Evolutionary conservation across 306 rosid genomes (phyloP), one percentile per base, ranked within the genome.

Genomic region (Pachyrhizus erosus): DNA sequence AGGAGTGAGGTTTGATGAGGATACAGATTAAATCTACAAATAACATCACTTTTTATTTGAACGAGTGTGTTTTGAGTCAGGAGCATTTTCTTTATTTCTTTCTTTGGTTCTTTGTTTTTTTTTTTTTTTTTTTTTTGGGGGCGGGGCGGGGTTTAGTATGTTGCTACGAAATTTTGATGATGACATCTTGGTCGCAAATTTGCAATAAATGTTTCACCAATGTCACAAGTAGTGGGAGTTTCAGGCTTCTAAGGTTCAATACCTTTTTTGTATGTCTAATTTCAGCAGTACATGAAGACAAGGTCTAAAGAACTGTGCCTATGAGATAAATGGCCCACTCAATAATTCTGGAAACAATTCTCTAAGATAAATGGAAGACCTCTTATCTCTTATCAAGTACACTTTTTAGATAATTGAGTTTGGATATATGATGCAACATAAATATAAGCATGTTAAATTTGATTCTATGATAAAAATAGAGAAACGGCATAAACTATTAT

Each of bases 201-300:
- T 2, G n/a, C 45, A 55, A 68, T 42, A 7, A 48, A 66, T 34
- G 33, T 77, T 54, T 18, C 14, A 18, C 23, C 21, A 2, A 24
- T 69, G 33, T 21, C 73, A 40, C 74, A 46, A 34, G n/a, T 40
- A 67, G 31, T 54, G 29, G 62, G 75, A 65, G 80, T 65, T 68
- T 37, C 21, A 52, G 23, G 57, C 43, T 74, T 64, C 10, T 39
- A 9, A 33, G 65, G 79, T 69, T 43, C 49, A 43, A 27, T 70
- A 27, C 15, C 15, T 15, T 33, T 9, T 20, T 14, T 60, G 78
- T 23, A 24, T 61, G 42, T 9, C 67, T 60, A 60, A 68, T 67
- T 67, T 78, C 42, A 45, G 27, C 5, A 27, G 31, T 43, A n/a
- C 43, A 49, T 14, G 31, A 9, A 70, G 20, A 72, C 17, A 72